A percentile compares a stretch with the other conserved stretches of the same genome.
Evolutionary conservation across 1,139 yeast genomes (phyloP).

Genomic region (Geotrichum aggregatum): DNA sequence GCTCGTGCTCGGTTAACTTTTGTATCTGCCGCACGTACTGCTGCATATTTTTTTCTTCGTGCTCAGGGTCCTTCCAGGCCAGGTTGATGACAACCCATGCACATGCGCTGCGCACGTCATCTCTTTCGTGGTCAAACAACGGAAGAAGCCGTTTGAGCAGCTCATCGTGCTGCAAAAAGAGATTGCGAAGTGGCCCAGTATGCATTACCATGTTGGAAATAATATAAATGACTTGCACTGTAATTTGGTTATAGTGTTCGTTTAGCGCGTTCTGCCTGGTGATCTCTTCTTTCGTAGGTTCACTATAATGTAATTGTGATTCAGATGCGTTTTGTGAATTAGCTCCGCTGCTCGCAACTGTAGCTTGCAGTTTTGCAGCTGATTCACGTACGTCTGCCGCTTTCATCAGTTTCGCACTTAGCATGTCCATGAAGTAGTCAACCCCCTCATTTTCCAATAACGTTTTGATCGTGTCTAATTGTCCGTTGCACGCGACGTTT

Average conservation of each 20-base stretch:
- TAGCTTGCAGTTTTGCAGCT: neutral
- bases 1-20: conserved; percentile 16
- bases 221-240: conserved; percentile 49
- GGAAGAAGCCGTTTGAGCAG: conserved; percentile 42
- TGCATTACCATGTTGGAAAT: conserved; percentile 59
- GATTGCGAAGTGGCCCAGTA: conserved; percentile 46
- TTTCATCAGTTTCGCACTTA: conserved; percentile 27
- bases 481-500: conserved; percentile 62
- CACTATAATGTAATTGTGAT: no score
- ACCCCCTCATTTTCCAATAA: conserved; percentile 41
- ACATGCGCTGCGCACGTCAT: conserved; percentile 50
- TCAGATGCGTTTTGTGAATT: no score
- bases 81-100: conserved; percentile 58
- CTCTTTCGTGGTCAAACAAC: conserved; percentile 39
- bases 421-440: conserved; percentile 31
- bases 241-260: conserved; percentile 29
- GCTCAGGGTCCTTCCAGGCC: conserved; percentile 44
- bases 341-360: no score
- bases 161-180: conserved; percentile 43
- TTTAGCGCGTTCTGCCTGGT: no score
- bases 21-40: no score
- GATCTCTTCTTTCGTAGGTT: no score
- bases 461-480: conserved; percentile 48
- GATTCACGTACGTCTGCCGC: neutral
- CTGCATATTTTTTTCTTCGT: neutral